Base-by-base conservation (phyloP, 148 eudicot species). In the Persicaria maculosa region DNA sequence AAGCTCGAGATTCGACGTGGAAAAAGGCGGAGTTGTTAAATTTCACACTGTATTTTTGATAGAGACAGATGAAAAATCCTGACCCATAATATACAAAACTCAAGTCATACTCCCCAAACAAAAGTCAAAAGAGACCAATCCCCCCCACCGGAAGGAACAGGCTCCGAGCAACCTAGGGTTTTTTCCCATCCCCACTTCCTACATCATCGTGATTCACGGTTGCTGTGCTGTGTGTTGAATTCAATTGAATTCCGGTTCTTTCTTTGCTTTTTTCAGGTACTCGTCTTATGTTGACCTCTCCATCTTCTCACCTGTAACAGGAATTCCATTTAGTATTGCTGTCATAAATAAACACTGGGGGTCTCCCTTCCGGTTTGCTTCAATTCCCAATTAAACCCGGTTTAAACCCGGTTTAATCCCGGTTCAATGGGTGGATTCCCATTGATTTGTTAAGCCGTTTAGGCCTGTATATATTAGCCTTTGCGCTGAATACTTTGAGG, bases 1-100 rank as follows among this genome's bases (percentile, higher is more conserved):
- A 64, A 76, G 74, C 71, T 70, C 75, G n/a, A 78, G 74, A 55
- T 52, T 55, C 76, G 78, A 83, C 57, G 78, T 62, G 79, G 50
- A 76, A 44, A n/a, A 19, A 22, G 20, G 7, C 10, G 72, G 0
- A 9, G 14, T 44, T n/a, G 31, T 45, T 70, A 14, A 70, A 17
- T 17, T 47, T 4, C 22, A 43, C 20, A 47, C 50, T 44, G 72
- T 7, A 9, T n/a, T n/a, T n/a, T n/a, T n/a, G 72, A 43, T 8
- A 70, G 15, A 46, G 52, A 70, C 48, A 70, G 9, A 17, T 4
- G 25, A 17, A 70, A 59, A 2, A 70, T 16, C 36, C 6, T 6
- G 25, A 22, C 72, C 3, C 40, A 31, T 31, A 31, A 31, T 31
- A 31, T 20, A 5, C 6, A 57, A 11, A 57, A 15, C 19, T 10